These are phyloP conservation scores for Tuctoria greenei DNA, from an alignment of 176 grass and related monocot genomes.

Conservation along the genomic window DNA sequence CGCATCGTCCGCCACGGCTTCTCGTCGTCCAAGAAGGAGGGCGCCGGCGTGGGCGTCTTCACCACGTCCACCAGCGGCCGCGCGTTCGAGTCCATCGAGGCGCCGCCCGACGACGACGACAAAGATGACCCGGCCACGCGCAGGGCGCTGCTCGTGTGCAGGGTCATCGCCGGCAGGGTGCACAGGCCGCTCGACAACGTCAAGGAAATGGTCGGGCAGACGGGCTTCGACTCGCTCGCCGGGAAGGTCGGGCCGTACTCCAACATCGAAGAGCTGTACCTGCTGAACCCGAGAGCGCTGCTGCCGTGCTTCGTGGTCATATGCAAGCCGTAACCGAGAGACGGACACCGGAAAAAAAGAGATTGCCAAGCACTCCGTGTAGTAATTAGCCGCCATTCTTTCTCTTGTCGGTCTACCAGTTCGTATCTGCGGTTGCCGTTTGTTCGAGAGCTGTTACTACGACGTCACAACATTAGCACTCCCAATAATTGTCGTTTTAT, in stretches of 20 bases:
- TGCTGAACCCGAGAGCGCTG: slow-evolving; percentile 85
- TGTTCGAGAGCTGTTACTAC: slow-evolving; percentile 16
- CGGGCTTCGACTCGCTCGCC: slow-evolving; percentile 86
- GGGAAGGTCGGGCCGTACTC: slow-evolving; percentile 84
- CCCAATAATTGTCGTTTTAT: too few relatives aligned
- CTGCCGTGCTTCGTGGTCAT: slow-evolving; percentile 92
- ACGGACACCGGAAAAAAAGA: not conserved
- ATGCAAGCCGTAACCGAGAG: slow-evolving; percentile 55
- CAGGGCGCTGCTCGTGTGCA: slow-evolving; percentile 80
- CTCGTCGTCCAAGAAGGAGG: slow-evolving; percentile 44
- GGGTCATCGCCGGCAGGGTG: slow-evolving; percentile 84
- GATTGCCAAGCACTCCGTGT: not conserved
- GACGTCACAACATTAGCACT: not conserved
- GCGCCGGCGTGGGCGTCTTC: slow-evolving; percentile 58
- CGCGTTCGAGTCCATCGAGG: slow-evolving; percentile 64
- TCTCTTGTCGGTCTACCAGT: not conserved
- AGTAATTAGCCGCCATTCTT: slow-evolving; percentile 29
- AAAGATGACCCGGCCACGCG: not conserved
- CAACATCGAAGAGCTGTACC: slow-evolving; percentile 90
- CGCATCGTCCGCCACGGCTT: slow-evolving; percentile 77
- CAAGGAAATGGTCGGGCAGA: slow-evolving; percentile 63
- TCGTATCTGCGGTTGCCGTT: slow-evolving; percentile 2
- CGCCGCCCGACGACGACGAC: not conserved
- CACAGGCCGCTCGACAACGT: slow-evolving; percentile 89
- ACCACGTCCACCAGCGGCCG: slow-evolving; percentile 85